A percentile compares a stretch with the other conserved stretches of the same genome.
Evolutionary conservation across 2,329 filamentous ascomycete genomes (phyloP).

Genomic region (Fusarium longipes): DNA sequence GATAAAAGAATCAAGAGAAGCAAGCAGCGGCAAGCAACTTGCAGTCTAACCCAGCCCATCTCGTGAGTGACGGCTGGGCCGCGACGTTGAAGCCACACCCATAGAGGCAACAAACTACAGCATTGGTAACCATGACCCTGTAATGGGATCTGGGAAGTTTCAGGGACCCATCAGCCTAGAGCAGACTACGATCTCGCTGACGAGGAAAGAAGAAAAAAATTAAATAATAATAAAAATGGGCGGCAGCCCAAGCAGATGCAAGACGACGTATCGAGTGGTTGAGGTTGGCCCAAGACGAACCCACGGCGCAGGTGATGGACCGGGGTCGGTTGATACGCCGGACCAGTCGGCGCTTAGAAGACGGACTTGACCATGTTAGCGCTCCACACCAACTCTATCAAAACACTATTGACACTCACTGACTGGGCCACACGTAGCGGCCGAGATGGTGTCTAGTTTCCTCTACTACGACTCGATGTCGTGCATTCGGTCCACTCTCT

Average conservation of each 20-base stretch:
- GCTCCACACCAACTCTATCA: constrained; percentile 42
- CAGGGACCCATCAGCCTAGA: constrained; percentile 24
- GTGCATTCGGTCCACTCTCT: constrained; percentile 46
- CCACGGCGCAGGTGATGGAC: constrained; percentile 50
- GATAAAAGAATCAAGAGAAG: constrained; percentile 37
- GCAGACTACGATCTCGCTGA: constrained; percentile 15
- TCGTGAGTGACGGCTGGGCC: constrained; percentile 30
- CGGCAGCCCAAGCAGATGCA: constrained; percentile 37
- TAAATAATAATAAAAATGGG: constrained; percentile 24
- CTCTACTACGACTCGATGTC: constrained; percentile 55
- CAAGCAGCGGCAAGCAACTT: constrained; percentile 28
- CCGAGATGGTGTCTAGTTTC: constrained; percentile 33
- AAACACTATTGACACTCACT: constrained; percentile 30
- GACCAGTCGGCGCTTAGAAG: constrained; percentile 53
- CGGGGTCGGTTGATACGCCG: constrained; percentile 44
- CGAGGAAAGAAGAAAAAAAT: constrained; percentile 15
- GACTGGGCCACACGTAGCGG: constrained; percentile 35
- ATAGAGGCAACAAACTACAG: constrained; percentile 20
- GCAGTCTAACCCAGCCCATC: constrained; percentile 27
- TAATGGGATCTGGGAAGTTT: constrained; percentile 26
- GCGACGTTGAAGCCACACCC: constrained; percentile 30
- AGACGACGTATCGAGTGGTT: constrained; percentile 41
- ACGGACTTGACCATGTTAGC: constrained; percentile 42
- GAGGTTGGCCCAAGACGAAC: constrained; percentile 42
- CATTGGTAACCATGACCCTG: constrained; percentile 15